phyloP scores from a whole-genome alignment of 2,329 filamentous ascomycete species.

The Penicillium sp. region DNA sequence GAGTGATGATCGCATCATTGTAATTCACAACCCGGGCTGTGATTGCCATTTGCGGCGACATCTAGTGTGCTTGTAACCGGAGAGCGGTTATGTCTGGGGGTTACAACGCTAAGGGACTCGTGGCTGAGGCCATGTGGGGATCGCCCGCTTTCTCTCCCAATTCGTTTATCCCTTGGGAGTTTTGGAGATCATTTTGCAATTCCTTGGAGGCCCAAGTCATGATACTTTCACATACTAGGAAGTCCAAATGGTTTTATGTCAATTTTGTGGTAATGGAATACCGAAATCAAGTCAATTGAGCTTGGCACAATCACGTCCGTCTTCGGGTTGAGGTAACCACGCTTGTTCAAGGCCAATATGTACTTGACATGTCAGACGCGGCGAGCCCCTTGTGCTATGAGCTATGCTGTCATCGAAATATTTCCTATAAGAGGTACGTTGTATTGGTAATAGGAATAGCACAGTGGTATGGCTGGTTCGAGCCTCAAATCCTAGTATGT shows the following conservation, averaged over 20 bases:
- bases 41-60: constrained; percentile 4
- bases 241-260: neutral
- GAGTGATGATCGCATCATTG: neutral
- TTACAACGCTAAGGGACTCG: constrained; percentile 5
- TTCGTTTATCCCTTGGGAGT: neutral
- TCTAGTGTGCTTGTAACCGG: neutral
- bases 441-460: neutral
- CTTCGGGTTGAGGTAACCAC: neutral
- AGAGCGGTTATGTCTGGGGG: neutral
- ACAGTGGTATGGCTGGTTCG: neutral
- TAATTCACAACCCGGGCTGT: neutral
- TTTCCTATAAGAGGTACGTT: neutral
- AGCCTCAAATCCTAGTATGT: neutral
- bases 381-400: neutral
- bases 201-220: neutral
- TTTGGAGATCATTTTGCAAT: neutral
- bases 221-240: neutral
- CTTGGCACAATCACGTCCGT: neutral
- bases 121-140: constrained; percentile 17
- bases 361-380: constrained; percentile 1
- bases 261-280: neutral
- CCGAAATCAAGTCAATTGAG: neutral
- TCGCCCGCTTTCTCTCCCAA: neutral
- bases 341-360: neutral
- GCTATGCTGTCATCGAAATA: neutral